Base-by-base conservation (phyloP, 2,329 filamentous ascomycete species). In the Coleophoma crateriformis region DNA sequence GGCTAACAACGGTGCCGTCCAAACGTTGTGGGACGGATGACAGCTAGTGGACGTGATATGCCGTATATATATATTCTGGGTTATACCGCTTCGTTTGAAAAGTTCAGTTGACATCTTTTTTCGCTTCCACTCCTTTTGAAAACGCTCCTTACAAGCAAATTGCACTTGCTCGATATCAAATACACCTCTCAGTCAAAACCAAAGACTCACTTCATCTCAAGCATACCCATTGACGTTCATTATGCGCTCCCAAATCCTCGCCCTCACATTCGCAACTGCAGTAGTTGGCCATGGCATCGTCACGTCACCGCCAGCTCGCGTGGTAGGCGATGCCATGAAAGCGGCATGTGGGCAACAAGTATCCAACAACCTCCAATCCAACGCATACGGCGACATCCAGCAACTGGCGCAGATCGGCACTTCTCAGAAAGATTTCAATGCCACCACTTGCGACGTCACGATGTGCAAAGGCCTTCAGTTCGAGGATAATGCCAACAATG, bases 401-500 rank as follows among this genome's bases (percentile, higher is more conserved):
- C 19, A 33, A 15, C 41, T 44, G n/a, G 10, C 4, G 27, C 41
- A 44, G 27, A 44, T 44, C 32, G 41, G 41, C 12, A 20, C 41
- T 14, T 44, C 41, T 12, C 41, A 44, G 32, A 32, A 15, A n/a
- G 41, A 44, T 11, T 44, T 44, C n/a, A 7, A n/a, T 4, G 19
- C 41, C 8, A n/a, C 19, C 4, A 13, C 13, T 41, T 44, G 41
- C 22, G 27, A 44, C 41, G 41, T 44, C 27, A n/a, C 41, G 3
- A 20, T 44, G 12, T 44, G 41, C 41, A 44, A 44, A 27, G 41
- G 41, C 14, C 6, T 27, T 10, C 20, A 22, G 32, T 44, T 44
- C 27, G 41, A 44, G n/a, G 41, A 44, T 27, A 44, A 44, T 14
- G 15, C 19, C 41, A 44, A 44, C 20, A 44, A 44, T 33, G 41